phyloP scores from a whole-genome alignment of 805 yeast species.

The Cyberlindnera nakhonratchasimensis region DNA sequence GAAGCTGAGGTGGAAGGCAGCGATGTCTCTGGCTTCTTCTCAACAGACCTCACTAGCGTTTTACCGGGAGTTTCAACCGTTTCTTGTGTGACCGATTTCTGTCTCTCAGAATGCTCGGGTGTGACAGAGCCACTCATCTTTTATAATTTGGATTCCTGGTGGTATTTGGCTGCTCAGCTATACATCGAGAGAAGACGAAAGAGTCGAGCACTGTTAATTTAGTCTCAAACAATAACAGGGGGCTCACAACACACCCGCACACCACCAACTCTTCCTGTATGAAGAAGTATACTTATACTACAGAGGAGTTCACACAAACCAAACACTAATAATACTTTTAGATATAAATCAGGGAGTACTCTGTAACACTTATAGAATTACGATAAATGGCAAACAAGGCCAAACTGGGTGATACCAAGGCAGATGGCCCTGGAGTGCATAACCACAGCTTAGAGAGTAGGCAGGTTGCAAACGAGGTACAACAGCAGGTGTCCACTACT shows the following conservation, averaged over 20 bases:
- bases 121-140: slow-evolving; percentile 2
- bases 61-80: slow-evolving; percentile 1
- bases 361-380: too few relatives aligned
- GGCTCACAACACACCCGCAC: slow-evolving; percentile 1
- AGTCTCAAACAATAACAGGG: neutral
- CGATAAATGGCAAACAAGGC: too few relatives aligned
- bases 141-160: too few relatives aligned
- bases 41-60: neutral
- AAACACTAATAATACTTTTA: neutral
- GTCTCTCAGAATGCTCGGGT: neutral
- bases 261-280: too few relatives aligned
- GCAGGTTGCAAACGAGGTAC: slow-evolving; percentile 6
- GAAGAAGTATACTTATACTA: too few relatives aligned
- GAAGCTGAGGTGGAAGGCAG: neutral
- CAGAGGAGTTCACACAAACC: neutral
- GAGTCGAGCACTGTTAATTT: too few relatives aligned
- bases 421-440: neutral
- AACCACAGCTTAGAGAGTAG: slow-evolving; percentile 2
- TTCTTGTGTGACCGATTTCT: neutral
- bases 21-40: slow-evolving; percentile 1
- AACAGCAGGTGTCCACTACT: slow-evolving; percentile 9
- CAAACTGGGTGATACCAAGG: too few relatives aligned
- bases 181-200: too few relatives aligned
- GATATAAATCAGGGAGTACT: too few relatives aligned
- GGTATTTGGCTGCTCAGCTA: too few relatives aligned